A percentile compares a stretch with the other conserved stretches of the same genome.
phyloP scores from a whole-genome alignment of 768 basidiomycete species.

The Serendipita indica region DNA sequence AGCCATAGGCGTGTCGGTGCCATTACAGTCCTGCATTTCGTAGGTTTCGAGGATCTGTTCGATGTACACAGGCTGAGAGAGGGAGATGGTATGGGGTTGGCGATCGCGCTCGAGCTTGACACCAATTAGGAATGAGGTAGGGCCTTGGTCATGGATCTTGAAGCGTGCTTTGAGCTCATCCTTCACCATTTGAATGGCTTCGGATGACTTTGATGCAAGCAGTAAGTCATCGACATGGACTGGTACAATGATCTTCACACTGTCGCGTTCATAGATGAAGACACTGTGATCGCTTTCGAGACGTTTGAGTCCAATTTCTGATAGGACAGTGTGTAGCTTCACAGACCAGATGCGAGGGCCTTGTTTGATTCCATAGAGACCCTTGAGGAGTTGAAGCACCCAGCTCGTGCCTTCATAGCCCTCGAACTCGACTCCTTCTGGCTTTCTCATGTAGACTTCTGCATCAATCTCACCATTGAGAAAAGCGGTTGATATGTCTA shows the following conservation, averaged over 20 bases:
- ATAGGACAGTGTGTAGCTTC: too few species aligned
- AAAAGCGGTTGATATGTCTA: neutral
- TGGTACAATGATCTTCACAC: neutral
- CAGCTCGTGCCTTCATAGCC: too few species aligned
- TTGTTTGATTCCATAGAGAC: slow-evolving; percentile 10
- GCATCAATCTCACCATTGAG: neutral
- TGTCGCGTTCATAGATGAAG: neutral
- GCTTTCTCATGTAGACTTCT: neutral
- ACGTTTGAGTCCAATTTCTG: slow-evolving; percentile 6
- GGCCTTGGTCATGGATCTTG: neutral
- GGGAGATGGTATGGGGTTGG: neutral
- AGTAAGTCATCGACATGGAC: neutral
- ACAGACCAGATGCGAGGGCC: slow-evolving; percentile 7
- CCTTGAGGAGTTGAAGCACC: slow-evolving; percentile 5
- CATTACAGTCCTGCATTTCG: neutral
- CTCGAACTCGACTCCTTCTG: neutral
- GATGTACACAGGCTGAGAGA: slow-evolving; percentile 4
- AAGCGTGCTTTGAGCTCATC: neutral
- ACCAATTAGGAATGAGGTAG: neutral
- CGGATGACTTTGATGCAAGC: neutral
- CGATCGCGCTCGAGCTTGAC: neutral
- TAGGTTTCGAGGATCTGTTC: slow-evolving; percentile 5
- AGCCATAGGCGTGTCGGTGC: neutral
- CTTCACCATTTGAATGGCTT: neutral
- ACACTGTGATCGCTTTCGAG: neutral